A percentile compares a stretch with the other conserved stretches of the same genome.
phyloP scores from a whole-genome alignment of 2,329 filamentous ascomycete species.

The Penicillium olsonii region DNA sequence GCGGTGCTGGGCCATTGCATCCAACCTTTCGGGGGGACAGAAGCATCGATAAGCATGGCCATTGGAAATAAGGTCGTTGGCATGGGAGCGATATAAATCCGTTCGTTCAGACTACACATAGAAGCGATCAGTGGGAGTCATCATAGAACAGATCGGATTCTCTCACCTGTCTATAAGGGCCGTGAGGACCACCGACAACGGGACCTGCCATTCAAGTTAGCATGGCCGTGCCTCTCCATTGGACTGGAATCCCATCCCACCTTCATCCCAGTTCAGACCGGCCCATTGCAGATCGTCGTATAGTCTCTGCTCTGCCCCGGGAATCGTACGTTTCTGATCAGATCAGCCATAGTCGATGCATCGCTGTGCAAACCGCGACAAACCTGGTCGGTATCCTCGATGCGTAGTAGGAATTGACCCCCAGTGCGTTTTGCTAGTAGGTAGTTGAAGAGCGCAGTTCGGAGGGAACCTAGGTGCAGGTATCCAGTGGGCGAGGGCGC shows the following conservation, averaged over 20 bases:
- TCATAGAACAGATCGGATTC: background rate
- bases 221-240: background rate
- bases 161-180: constrained; percentile 79
- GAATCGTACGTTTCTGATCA: constrained; percentile 73
- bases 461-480: constrained; percentile 84
- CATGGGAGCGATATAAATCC: constrained; percentile 69
- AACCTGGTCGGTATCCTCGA: constrained; percentile 95
- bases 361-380: constrained; percentile 22
- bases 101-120: constrained; percentile 72
- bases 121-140: constrained; percentile 1
- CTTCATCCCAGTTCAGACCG: constrained; percentile 91
- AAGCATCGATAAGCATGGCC: constrained; percentile 91
- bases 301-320: constrained; percentile 74
- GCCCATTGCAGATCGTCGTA: constrained; percentile 85
- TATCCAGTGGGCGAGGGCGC: constrained; percentile 95
- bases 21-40: constrained; percentile 72
- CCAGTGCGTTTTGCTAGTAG: constrained; percentile 83
- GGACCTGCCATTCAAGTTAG: constrained; percentile 59
- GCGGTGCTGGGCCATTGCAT: constrained; percentile 64
- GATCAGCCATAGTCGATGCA: constrained; percentile 30
- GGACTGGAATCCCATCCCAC: constrained; percentile 39
- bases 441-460: constrained; percentile 95
- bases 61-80: constrained; percentile 65
- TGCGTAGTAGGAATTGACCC: constrained; percentile 84
- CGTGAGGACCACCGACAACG: constrained; percentile 74